These are phyloP conservation scores for Catharanthus roseus DNA, from an alignment of 257 asterid genomes.

Conservation along the genomic window DNA sequence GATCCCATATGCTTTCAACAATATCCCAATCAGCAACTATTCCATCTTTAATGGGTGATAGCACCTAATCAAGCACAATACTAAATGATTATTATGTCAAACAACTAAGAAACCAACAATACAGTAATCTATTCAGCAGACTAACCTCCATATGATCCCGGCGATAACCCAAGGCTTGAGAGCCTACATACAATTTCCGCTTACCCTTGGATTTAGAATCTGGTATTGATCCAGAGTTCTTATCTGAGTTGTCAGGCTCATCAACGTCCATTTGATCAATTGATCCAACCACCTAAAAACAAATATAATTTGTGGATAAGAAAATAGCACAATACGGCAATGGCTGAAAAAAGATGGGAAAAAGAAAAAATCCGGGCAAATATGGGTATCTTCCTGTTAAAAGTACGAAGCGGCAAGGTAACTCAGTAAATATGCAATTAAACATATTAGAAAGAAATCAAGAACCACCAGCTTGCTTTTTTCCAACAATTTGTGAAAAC, in stretches of 20 bases:
- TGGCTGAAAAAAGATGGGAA: background rate
- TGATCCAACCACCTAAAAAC: slow-evolving; percentile 76
- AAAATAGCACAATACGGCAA: slow-evolving; percentile 9
- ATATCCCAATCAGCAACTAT: slow-evolving; percentile 87
- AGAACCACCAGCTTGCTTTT: too few species aligned
- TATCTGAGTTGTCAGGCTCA: slow-evolving; percentile 59
- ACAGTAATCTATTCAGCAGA: slow-evolving; percentile 7
- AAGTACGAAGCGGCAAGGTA: background rate
- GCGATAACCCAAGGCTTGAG: slow-evolving; percentile 87
- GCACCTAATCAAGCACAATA: slow-evolving; percentile 41
- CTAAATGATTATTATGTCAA: slow-evolving; percentile 18
- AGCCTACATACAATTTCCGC: slow-evolving; percentile 72
- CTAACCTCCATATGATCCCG: slow-evolving; percentile 95
- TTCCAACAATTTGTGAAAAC: background rate
- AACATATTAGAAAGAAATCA: background rate
- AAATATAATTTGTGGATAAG: slow-evolving; percentile 8
- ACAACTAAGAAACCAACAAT: slow-evolving; percentile 13
- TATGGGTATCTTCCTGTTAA: background rate
- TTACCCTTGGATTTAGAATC: slow-evolving; percentile 77
- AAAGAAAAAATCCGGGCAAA: background rate
- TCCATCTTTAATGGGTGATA: slow-evolving; percentile 90
- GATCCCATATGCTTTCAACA: slow-evolving; percentile 96
- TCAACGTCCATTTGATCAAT: slow-evolving; percentile 91
- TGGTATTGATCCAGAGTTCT: slow-evolving; percentile 55
- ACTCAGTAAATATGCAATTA: too few species aligned